A percentile compares a stretch with the other conserved stretches of the same genome.
Evolutionary conservation across 78 protist genomes (phyloP).

Genomic region (slime mould (Dictyostelium discoideum)): DNA sequence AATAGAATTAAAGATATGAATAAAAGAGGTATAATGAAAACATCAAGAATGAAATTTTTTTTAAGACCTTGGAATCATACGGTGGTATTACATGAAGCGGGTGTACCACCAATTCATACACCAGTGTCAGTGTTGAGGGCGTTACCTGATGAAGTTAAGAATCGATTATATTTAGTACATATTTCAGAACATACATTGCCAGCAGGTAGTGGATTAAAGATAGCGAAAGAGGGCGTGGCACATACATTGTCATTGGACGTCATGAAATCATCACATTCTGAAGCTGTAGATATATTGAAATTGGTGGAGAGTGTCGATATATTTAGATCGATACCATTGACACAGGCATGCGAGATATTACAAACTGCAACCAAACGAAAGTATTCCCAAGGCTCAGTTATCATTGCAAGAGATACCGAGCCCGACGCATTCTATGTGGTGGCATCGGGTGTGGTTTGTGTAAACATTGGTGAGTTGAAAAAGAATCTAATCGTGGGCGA

Average conservation of each 20-base stretch:
- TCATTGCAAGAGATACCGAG: conserved; percentile 58
- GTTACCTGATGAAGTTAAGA: conserved; percentile 53
- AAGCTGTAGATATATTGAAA: conserved; percentile 66
- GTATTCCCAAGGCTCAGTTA: conserved; percentile 52
- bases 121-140: conserved; percentile 69
- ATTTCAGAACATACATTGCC: conserved; percentile 67
- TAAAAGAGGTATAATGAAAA: conserved; percentile 32
- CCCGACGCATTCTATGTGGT: conserved; percentile 80
- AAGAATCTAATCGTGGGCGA: conserved; percentile 79
- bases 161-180: conserved; percentile 68
- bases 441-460: conserved; percentile 73
- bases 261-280: conserved; percentile 35
- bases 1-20: conserved; percentile 67
- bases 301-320: conserved; percentile 63
- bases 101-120: conserved; percentile 90
- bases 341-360: conserved; percentile 66
- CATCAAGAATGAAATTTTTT: conserved; percentile 70
- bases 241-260: conserved; percentile 66
- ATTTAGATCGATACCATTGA: conserved; percentile 62
- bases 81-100: conserved; percentile 87
- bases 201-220: conserved; percentile 32
- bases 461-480: conserved; percentile 36
- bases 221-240: conserved; percentile 69
- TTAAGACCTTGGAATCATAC: conserved; percentile 84
- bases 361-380: conserved; percentile 47